These are phyloP conservation scores for Plectosphaerella sp. DNA, from an alignment of 2,329 filamentous ascomycete species.

Conservation along the genomic window DNA sequence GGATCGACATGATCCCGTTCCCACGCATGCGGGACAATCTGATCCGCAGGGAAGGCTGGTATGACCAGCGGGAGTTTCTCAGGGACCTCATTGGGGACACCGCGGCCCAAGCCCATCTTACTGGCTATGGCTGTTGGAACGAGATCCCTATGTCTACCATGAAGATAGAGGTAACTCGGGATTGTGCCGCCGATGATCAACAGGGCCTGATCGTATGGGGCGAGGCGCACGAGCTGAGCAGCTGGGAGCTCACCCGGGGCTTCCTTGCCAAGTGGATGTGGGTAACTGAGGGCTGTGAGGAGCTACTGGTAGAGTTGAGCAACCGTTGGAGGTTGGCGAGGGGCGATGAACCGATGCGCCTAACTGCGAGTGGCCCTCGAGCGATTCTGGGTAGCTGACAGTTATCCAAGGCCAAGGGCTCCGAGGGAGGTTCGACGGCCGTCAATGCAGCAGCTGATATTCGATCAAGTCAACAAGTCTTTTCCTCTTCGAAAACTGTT, in stretches of 20 bases:
- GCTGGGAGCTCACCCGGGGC: not conserved
- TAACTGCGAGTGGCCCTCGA: too few relatives aligned
- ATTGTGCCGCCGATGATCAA: not conserved
- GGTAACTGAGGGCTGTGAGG: not conserved
- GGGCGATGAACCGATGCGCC: constrained; percentile 10
- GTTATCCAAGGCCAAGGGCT: too few relatives aligned
- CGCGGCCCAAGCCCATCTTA: not conserved
- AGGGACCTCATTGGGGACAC: not conserved
- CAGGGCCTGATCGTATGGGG: not conserved
- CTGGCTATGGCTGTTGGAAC: not conserved
- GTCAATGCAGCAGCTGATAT: too few relatives aligned
- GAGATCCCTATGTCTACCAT: not conserved
- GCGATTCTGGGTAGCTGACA: too few relatives aligned
- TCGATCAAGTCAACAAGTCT: too few relatives aligned
- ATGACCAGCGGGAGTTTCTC: not conserved
- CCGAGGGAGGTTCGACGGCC: too few relatives aligned
- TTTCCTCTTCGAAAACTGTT: too few relatives aligned
- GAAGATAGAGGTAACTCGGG: not conserved
- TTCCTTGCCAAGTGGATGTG: not conserved
- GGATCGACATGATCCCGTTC: not conserved
- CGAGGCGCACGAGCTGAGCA: not conserved
- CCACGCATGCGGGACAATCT: not conserved
- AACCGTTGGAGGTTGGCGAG: constrained; percentile 16
- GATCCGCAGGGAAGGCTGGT: not conserved
- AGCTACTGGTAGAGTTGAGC: constrained; percentile 10